Base-by-base conservation (phyloP, 2,329 filamentous ascomycete species). In the Aspergillus amoenus region DNA sequence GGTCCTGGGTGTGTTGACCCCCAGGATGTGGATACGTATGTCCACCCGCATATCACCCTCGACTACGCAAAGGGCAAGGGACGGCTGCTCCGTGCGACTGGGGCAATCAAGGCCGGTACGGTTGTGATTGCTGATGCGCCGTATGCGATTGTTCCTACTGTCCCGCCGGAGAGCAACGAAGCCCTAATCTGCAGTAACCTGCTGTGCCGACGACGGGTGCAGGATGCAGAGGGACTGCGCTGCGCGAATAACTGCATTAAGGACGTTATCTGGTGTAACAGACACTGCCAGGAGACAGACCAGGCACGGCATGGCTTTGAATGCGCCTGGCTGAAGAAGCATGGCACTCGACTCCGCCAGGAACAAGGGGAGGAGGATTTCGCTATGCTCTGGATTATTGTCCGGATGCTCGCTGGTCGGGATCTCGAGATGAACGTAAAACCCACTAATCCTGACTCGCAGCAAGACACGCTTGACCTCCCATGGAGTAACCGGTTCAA, bases 131-230 rank as follows among this genome's bases (percentile, higher is more conserved):
- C 42, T 41, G 53, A 56, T 15, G 42, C 37, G 24, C 53, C 53
- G 8, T 50, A 56, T 24, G 53, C 53, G 5, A 32, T 56, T 2
- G 44, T 56, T 5, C 53, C 53, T 15, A 21, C 49, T 7, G 39
- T 32, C 3, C 12, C 49, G 22, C 27, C 42, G n/a, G 27, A 39
- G 5, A 39, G 40, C n/a, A 45, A 52, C 22, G 39, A 34, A 15
- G 15, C 30, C 8, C 50, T 52, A n/a, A 17, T 52, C 37, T 52
- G 50, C 40, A 52, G 50, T 40, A 52, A 44, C 13, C 40, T 52
- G 5, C 24, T 43, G 22, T 52, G 50, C 37, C 37, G 50, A 8
- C 50, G 40, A 22, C 37, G 24, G 13, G 50, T 44, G 15, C 30
- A 18, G n/a, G 22, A 24, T 7, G 24, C 8, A 27, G 24, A 27